Conservation (phyloP, 202 grass and related monocot species). For the Elaeis oleifera region DNA sequence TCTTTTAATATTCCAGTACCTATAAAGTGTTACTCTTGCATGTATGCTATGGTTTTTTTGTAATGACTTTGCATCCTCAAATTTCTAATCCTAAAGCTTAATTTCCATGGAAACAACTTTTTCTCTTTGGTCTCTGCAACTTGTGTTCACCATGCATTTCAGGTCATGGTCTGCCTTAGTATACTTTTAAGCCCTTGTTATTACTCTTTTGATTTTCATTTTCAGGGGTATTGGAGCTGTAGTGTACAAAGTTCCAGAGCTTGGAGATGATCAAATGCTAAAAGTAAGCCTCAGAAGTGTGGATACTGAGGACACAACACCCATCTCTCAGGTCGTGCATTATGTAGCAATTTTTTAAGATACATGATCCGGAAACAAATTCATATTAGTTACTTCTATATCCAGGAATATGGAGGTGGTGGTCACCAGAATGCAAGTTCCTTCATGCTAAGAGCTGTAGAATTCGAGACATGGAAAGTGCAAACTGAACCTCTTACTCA, state of each 20-base stretch:
- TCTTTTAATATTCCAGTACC: too few species aligned
- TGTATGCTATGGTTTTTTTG: too few species aligned
- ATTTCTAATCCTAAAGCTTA: too few species aligned
- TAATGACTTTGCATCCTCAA: too few species aligned
- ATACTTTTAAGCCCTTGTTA: not conserved
- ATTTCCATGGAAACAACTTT: too few species aligned
- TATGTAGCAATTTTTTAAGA: not conserved
- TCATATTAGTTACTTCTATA: conserved; percentile 16
- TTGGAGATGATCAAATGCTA: conserved; percentile 50
- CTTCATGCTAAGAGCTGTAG: conserved; percentile 46
- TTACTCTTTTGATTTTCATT: not conserved
- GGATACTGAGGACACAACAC: conserved; percentile 63
- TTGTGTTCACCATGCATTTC: too few species aligned
- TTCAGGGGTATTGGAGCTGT: conserved; percentile 75
- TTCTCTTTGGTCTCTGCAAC: too few species aligned
- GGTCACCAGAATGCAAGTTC: conserved; percentile 88
- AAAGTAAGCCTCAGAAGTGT: conserved; percentile 95
- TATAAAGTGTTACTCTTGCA: too few species aligned
- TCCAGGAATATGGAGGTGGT: conserved; percentile 71
- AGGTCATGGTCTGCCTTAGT: not conserved
- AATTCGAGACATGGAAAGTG: conserved; percentile 82
- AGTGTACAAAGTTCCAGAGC: conserved; percentile 73
- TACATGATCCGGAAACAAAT: not conserved
- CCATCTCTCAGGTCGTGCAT: conserved; percentile 40
- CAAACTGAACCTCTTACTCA: conserved; percentile 19